Conservation (phyloP, 2,329 filamentous ascomycete species). For the Pseudomassariella vexata region DNA sequence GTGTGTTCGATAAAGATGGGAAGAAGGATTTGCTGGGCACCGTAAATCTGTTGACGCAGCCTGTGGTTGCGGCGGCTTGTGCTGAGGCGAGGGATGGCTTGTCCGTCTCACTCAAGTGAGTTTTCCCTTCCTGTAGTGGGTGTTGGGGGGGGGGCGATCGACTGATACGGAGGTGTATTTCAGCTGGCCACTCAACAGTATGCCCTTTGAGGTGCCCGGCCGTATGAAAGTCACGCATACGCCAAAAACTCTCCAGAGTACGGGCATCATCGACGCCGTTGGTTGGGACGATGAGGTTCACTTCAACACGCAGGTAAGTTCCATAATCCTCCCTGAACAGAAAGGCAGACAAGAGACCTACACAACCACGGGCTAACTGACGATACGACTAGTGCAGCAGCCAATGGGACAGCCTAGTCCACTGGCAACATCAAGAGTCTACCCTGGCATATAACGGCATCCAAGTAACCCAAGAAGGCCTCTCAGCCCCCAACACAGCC, state of each 20-base stretch:
- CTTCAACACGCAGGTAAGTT: conserved; percentile 46
- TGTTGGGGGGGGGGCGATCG: neutral
- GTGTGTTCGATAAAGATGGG: conserved; percentile 43
- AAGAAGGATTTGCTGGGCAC: conserved; percentile 45
- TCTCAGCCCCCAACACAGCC: conserved; percentile 22
- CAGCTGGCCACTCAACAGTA: conserved; percentile 38
- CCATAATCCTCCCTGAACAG: too few species aligned
- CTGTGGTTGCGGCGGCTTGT: conserved; percentile 33
- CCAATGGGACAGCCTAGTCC: conserved; percentile 51
- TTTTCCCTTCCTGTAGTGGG: too few species aligned
- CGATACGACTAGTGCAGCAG: conserved; percentile 25
- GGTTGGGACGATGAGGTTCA: conserved; percentile 44
- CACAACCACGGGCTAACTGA: too few species aligned
- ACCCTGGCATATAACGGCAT: conserved; percentile 45
- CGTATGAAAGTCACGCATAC: conserved; percentile 30
- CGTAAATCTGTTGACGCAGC: conserved; percentile 45
- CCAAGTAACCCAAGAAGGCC: conserved; percentile 27
- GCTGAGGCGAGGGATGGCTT: conserved; percentile 40
- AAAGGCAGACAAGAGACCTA: too few species aligned
- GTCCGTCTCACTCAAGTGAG: conserved; percentile 48
- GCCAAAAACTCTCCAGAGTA: conserved; percentile 25
- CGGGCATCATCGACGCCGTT: conserved; percentile 17
- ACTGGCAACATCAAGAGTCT: conserved; percentile 37
- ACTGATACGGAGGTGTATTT: neutral
- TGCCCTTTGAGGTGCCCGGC: conserved; percentile 28